phyloP scores from a whole-genome alignment of 257 asterid species.

The Cruciata laevipes region DNA sequence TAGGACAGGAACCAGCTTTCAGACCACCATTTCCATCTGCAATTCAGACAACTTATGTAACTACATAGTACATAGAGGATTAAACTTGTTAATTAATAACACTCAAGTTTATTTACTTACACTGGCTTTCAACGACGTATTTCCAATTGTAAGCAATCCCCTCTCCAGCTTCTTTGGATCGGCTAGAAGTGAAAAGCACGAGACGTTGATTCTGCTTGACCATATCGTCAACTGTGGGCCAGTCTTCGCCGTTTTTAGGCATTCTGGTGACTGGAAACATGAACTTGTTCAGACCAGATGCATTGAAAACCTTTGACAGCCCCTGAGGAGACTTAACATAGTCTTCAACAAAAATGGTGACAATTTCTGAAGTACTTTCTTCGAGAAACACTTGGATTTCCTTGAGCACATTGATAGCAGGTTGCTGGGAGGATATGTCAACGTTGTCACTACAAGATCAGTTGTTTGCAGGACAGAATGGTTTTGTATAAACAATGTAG shows the following conservation, averaged over 20 bases:
- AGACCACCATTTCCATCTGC: slow-evolving; percentile 83
- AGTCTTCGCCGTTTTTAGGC: slow-evolving; percentile 71
- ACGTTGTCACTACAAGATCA: neutral
- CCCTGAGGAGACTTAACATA: slow-evolving; percentile 64
- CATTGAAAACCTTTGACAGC: slow-evolving; percentile 56
- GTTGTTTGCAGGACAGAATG: neutral
- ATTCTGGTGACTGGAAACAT: slow-evolving; percentile 62
- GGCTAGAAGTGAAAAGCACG: slow-evolving; percentile 62
- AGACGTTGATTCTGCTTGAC: slow-evolving; percentile 59
- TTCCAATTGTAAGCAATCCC: slow-evolving; percentile 80
- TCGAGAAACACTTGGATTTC: slow-evolving; percentile 60
- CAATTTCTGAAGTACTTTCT: slow-evolving; percentile 49
- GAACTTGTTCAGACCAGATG: slow-evolving; percentile 62
- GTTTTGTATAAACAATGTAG: neutral
- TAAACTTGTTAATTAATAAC: neutral
- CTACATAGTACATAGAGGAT: neutral
- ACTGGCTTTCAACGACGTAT: slow-evolving; percentile 81
- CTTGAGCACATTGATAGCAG: slow-evolving; percentile 62
- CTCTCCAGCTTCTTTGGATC: slow-evolving; percentile 63
- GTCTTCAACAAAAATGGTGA: slow-evolving; percentile 83
- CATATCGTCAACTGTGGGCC: slow-evolving; percentile 92
- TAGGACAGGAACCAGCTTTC: slow-evolving; percentile 53
- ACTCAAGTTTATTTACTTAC: too few species aligned
- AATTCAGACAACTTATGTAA: slow-evolving; percentile 8
- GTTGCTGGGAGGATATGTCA: slow-evolving; percentile 44